Evolutionary conservation across 2,329 filamentous ascomycete genomes (phyloP), one percentile per base, ranked within the genome.

Genomic region (Fusarium tanahbumbuense): DNA sequence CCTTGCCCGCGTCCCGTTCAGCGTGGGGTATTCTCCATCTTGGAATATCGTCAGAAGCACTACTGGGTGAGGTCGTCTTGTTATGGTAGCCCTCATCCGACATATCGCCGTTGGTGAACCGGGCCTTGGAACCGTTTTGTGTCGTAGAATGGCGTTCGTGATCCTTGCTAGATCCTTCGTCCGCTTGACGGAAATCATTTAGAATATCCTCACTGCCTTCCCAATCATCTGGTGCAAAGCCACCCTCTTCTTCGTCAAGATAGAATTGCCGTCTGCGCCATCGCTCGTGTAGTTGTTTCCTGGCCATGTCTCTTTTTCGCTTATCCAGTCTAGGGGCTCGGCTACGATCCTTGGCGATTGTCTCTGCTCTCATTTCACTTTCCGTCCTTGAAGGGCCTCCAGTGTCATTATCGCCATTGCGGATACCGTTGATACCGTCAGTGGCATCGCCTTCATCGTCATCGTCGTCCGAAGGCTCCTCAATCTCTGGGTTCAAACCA

Each of bases 231-330:
- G 91, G 91, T 3, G 87, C 83, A n/a, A 79, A 77, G 12, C 88
- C 86, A 4, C 93, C 93, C 78, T 97, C 93, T 81, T 97, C 93
- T 78, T 94, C 91, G 61, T 97, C 93, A 1, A 93, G 86, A 74
- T 96, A 97, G 73, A 96, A 97, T 41, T 91, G 88, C 47, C 93
- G 86, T 62, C 92, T 86, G 73, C 87, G 88, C 93, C 93, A 96
- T 52, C 93, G 86, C 56, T 94, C 88, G 72, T 91, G 85, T 37
- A 93, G 82, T 68, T 85, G 84, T 41, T 80, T 82, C 16, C 87
- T 82, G 2, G 86, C 85, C 79, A 82, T 80, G 9, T 81, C 78
- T 28, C 80, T 77, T 27, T 81, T 77, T 20, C 81, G 76, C 60
- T 80, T 82, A 44, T 83, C 80, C 56, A 81, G 76, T 50, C 78